Evolutionary conservation across 2,329 filamentous ascomycete species (phyloP), one percentile per base, ranked within the genome.

Genomic region (Phaeophleospora eucalypticola): DNA sequence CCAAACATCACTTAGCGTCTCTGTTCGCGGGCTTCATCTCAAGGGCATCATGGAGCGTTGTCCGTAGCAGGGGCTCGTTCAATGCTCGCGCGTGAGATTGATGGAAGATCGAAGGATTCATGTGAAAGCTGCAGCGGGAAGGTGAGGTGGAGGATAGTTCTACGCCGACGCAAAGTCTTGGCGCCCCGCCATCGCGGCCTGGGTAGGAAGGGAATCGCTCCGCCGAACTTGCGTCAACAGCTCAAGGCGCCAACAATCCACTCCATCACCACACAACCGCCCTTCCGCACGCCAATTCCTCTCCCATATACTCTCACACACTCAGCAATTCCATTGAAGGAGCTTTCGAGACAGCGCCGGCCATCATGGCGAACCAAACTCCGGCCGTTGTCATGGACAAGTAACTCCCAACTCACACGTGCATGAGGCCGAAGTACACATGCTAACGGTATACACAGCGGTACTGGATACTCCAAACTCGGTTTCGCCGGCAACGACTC

Each of bases 361-460:
- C 53, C 53, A 77, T 68, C 63, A 98, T 98, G 93, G 91, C 93
- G 68, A 86, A 87, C 76, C 91, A 97, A 83, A 97, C 93, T 69
- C 93, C 93, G 65, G 93, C 93, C 87, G 93, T 98, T 96, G 93
- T 98, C 89, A 98, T 98, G 91, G 93, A 98, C 93, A 98, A 98
- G 93, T 96, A 85, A n/a, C 48, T 58, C 45, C 34, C 44, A 36
- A 43, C 39, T 38, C 42, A 33, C 29, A 19, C 20, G 39, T 35
- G 24, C 43, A 32, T 27, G 12, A 19, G n/a, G 21, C 33, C 4
- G 8, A 12, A 18, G 14, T 21, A 6, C 16, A 18, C 40, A 20
- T 56, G 58, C 62, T 54, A 64, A 55, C 41, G 46, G 48, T n/a
- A 16, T 35, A 27, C 33, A 52, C 71, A 98, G 93, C 86, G 93